Percentiles rank a stretch among this genome's conserved stretches.
Evolutionary conservation across 2,329 filamentous ascomycete genomes (phyloP).

Genomic region (Paecilomyces fulvus): DNA sequence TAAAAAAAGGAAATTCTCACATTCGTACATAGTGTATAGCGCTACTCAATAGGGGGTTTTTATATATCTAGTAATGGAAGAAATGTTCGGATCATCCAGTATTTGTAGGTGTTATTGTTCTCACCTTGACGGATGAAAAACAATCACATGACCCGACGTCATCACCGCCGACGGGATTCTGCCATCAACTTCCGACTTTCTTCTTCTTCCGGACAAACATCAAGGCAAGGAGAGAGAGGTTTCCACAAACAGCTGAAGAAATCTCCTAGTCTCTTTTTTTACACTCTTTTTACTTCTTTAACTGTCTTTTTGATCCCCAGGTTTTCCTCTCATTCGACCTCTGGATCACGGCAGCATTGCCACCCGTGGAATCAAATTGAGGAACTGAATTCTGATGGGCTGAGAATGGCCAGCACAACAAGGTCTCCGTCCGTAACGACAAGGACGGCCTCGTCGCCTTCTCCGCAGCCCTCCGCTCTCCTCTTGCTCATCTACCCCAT

Average conservation of each 20-base stretch:
- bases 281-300: neutral
- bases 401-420: neutral
- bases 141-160: neutral
- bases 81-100: neutral
- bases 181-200: neutral
- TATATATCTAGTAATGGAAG: neutral
- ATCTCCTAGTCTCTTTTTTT: neutral
- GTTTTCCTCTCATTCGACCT: neutral
- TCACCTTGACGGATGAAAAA: neutral
- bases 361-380: neutral
- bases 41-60: neutral
- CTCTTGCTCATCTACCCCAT: constrained; percentile 65
- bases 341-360: too few relatives aligned
- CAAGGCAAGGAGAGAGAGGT: neutral
- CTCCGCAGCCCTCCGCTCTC: constrained; percentile 46
- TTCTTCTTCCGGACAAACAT: neutral
- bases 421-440: neutral
- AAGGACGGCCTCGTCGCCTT: neutral
- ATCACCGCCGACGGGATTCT: neutral
- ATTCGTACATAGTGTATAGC: neutral
- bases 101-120: neutral
- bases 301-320: neutral
- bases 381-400: neutral
- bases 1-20: neutral
- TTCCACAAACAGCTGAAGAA: neutral